These are phyloP conservation scores for Graphilbum fragrans DNA, from an alignment of 2,329 filamentous ascomycete species.

Conservation along the genomic window DNA sequence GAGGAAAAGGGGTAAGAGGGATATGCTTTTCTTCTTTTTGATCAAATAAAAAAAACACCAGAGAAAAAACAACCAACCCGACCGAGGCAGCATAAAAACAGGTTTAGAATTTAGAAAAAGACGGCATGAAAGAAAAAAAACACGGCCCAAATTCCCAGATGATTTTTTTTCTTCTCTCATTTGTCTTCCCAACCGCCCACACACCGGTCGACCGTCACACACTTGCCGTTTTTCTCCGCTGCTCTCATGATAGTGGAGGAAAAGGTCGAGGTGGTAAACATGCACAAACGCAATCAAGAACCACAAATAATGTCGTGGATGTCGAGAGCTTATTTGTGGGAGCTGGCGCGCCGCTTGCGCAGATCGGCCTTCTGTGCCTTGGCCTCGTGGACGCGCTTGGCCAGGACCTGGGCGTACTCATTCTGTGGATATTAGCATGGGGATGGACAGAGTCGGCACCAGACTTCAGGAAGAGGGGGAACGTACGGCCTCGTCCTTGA, in stretches of 20 bases:
- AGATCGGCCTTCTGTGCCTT: constrained; percentile 87
- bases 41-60: neutral
- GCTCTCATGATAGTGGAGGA: no score
- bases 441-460: neutral
- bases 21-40: neutral
- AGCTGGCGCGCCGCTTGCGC: constrained; percentile 94
- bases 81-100: neutral
- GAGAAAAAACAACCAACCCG: no score
- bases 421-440: constrained; percentile 48
- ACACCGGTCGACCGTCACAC: neutral
- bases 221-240: neutral
- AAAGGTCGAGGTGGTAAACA: no score
- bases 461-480: constrained; percentile 2
- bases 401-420: constrained; percentile 92
- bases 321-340: constrained; percentile 59
- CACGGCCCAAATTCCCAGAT: neutral
- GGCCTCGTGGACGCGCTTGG: constrained; percentile 94
- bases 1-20: no score
- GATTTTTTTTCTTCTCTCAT: neutral
- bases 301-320: neutral
- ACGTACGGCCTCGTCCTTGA: constrained; percentile 98
- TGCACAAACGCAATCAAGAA: neutral
- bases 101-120: neutral
- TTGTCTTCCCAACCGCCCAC: neutral
- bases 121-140: neutral